phyloP scores from a whole-genome alignment of 805 yeast genomes.

The Aciculoconidium aculeatum region DNA sequence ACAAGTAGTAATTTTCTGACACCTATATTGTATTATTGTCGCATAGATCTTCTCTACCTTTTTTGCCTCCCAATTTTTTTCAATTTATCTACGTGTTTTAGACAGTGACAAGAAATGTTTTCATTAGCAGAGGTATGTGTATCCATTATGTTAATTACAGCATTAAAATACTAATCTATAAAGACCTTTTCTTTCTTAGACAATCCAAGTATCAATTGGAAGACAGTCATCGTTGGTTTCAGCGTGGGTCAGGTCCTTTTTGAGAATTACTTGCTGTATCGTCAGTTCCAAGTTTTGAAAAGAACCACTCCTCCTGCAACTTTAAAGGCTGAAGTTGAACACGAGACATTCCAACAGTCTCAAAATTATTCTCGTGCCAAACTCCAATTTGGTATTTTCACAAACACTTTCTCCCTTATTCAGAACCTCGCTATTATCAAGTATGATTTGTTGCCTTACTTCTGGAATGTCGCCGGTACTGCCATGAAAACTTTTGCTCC shows the following conservation, averaged over 20 bases:
- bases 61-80: too few species aligned
- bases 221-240: conserved; percentile 64
- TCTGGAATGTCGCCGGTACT: conserved; percentile 48
- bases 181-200: conserved; percentile 53
- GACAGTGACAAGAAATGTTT: conserved; percentile 12
- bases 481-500: conserved; percentile 50
- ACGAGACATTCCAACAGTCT: conserved; percentile 69
- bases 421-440: conserved; percentile 56
- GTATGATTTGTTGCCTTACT: conserved; percentile 43
- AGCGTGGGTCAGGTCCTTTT: conserved; percentile 70
- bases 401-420: conserved; percentile 44
- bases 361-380: conserved; percentile 78
- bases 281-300: conserved; percentile 69
- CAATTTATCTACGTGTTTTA: too few species aligned
- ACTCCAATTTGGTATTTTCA: conserved; percentile 57
- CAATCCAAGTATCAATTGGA: conserved; percentile 73
- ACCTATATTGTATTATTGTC: too few species aligned
- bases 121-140: conserved; percentile 22
- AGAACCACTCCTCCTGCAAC: conserved; percentile 56
- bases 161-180: conserved; percentile 3
- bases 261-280: conserved; percentile 64
- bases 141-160: too few species aligned
- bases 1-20: too few species aligned
- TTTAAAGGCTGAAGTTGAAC: conserved; percentile 61
- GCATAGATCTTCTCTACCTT: too few species aligned